A percentile compares a stretch with the other conserved stretches of the same genome.
Conservation (phyloP, 441 rosid genomes). For the Rhodomyrtus psidioides region DNA sequence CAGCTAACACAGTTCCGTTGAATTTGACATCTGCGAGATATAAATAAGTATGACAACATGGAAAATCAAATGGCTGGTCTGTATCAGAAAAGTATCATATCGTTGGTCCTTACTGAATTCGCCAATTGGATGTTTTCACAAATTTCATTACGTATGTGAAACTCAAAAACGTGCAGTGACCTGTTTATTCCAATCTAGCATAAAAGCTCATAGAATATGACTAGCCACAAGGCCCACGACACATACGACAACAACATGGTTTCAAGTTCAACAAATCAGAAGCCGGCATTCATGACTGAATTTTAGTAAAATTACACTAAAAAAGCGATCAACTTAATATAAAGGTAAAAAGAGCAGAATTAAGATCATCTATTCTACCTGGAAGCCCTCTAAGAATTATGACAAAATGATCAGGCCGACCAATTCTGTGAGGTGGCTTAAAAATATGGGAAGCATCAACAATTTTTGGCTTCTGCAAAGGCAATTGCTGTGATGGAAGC, state of each 20-base stretch:
- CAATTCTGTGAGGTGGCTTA: slow-evolving; percentile 51
- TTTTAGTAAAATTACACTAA: background rate
- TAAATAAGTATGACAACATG: background rate
- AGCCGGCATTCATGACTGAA: background rate
- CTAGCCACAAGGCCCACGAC: background rate
- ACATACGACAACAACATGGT: background rate
- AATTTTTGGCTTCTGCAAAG: slow-evolving; percentile 39
- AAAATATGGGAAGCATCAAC: slow-evolving; percentile 66
- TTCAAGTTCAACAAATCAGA: background rate
- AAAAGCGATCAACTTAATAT: background rate
- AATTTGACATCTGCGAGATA: background rate
- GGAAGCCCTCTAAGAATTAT: slow-evolving; percentile 89
- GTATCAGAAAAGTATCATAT: background rate
- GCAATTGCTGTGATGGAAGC: slow-evolving; percentile 24
- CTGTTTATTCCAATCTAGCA: background rate
- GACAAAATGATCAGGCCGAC: slow-evolving; percentile 77
- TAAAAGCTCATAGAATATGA: background rate
- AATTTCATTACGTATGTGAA: background rate
- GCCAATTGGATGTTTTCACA: background rate
- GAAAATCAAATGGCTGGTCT: background rate
- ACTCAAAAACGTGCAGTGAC: background rate
- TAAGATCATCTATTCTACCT: slow-evolving; percentile 23
- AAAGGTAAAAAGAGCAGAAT: background rate
- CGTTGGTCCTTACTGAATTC: background rate
- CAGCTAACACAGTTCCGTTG: background rate